These are phyloP conservation scores for Physaria fendleri DNA, from an alignment of 345 rosid genomes.

Conservation along the genomic window DNA sequence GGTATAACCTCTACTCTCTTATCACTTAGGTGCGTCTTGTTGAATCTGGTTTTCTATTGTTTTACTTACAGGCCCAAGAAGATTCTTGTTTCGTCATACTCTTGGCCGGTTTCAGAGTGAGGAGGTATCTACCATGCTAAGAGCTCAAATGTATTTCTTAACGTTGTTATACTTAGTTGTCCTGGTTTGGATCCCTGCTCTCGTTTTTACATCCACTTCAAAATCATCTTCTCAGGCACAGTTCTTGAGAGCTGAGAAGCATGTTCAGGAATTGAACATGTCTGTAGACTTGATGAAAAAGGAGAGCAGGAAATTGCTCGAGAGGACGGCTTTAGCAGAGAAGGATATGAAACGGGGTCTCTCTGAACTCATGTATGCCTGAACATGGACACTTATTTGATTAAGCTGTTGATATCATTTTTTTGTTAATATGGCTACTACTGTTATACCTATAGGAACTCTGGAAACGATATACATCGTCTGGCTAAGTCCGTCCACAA, in stretches of 20 bases:
- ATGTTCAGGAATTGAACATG: conserved; percentile 55
- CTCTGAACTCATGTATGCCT: conserved; percentile 56
- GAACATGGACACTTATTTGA: neutral
- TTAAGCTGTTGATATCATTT: neutral
- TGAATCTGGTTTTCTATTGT: neutral
- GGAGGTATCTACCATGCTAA: conserved; percentile 50
- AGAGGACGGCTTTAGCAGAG: conserved; percentile 86
- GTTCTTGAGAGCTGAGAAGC: conserved; percentile 74
- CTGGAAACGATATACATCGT: conserved; percentile 65
- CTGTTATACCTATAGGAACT: conserved; percentile 41
- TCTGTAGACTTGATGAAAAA: conserved; percentile 84
- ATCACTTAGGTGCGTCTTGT: neutral
- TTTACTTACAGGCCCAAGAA: conserved; percentile 64
- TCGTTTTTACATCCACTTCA: conserved; percentile 11
- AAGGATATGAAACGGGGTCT: conserved; percentile 75
- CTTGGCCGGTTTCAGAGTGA: conserved; percentile 79
- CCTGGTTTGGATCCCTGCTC: neutral
- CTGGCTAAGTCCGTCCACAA: conserved; percentile 68
- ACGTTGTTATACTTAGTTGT: neutral
- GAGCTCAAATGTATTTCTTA: neutral
- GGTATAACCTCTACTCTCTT: conserved; percentile 37
- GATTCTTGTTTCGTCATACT: conserved; percentile 68
- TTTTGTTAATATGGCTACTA: conserved; percentile 11
- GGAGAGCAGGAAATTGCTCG: conserved; percentile 76
- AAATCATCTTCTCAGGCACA: conserved; percentile 45